Base-by-base conservation (phyloP, 1,284 basidiomycete species). In the Ganoderma resinaceum region DNA sequence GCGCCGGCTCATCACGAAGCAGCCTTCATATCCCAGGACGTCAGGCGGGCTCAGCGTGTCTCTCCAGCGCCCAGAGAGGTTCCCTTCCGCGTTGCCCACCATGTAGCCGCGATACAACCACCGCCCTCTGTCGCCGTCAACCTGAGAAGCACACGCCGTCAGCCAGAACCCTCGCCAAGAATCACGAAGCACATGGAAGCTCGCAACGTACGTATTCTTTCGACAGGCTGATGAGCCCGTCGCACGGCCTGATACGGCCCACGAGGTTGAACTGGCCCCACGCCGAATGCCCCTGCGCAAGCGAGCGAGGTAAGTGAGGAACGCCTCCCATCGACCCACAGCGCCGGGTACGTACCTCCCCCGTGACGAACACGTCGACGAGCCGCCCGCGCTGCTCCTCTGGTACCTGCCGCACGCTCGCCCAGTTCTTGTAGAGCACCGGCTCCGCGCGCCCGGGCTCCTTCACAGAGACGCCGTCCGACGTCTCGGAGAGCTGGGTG, bases 71-170 rank as follows among this genome's bases (percentile, higher is more conserved):
- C 92, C 92, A 18, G 88, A 87, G 40, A 92, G 76, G 71, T 89
- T 87, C 20, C 90, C 90, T 71, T 89, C 80, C 9, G 78, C 78
- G 70, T 88, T 86, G 3, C 92, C 92, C 31, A 93, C 84, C 59
- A 94, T 82, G 78, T 91, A 94, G 35, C 91, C 91, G 63, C 91
- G 85, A 77, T 94, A 94, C 12, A 94, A 78, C 92, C 92, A 94
- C 72, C 84, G 87, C 12, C 92, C 92, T 70, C 92, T 84, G 70
- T 91, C 89, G 26, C 86, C 88, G 70, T 88, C 86, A 26, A 86
- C 80, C 92, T 93, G 69, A 29, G 68, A n/a, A 67, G 26, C 26
- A 60, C 49, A 29, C 43, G 43, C 20, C 37, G 16, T 40, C 35
- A 26, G 29, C 40, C 23, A 8, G 12, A 2, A 23, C 7, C n/a